Base-by-base conservation (phyloP, 257 asterid genomes). In the Solanum tarapatanum region DNA sequence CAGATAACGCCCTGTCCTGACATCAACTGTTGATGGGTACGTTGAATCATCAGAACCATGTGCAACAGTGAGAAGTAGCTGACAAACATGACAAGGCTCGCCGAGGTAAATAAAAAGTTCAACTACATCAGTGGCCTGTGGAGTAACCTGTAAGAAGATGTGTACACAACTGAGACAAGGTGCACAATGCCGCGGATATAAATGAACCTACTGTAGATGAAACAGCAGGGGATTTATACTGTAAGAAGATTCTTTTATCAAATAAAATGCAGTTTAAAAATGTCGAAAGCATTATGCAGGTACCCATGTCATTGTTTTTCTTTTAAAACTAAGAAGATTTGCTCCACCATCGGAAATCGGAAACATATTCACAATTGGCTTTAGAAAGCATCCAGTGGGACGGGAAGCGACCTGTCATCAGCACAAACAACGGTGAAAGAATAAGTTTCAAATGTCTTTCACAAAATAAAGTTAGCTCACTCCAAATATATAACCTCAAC, bases 41-140 rank as follows among this genome's bases (percentile, higher is more conserved):
- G 98, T 94, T 82, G 98, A 91, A 94, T 97, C 99, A 94, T 97
- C 99, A 88, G 96, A 94, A 86, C 98, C 99, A 92, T 97, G 99
- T 7, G 97, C 94, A 88, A 94, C 86, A 66, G 98, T 95, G 87
- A 97, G 97, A 93, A 97, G 99, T 89, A 97, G 94, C 91, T 97
- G 98, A 87, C 94, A 92, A 86, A 92, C 97, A 93, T 97, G 99
- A 90, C 98, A 95, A 89, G 99, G 98, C 93, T 95, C 98, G 55
- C 97, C 95, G 86, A 97, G 99, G 91, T 90, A 94, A 89, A 97
- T 93, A 90, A 97, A 95, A 89, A 97, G 95, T 87, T 97, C 99
- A 89, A 95, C 94, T 93, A 95, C 99, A 92, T 97, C 99, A 13
- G 98, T 96, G 85, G 95, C 97, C 89, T 94, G 98, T 11, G 97